A percentile compares a stretch with the other conserved stretches of the same genome.
These are phyloP conservation scores for Neurospora sp. DNA, from an alignment of 495 filamentous ascomycete genomes.

Conservation along the genomic window DNA sequence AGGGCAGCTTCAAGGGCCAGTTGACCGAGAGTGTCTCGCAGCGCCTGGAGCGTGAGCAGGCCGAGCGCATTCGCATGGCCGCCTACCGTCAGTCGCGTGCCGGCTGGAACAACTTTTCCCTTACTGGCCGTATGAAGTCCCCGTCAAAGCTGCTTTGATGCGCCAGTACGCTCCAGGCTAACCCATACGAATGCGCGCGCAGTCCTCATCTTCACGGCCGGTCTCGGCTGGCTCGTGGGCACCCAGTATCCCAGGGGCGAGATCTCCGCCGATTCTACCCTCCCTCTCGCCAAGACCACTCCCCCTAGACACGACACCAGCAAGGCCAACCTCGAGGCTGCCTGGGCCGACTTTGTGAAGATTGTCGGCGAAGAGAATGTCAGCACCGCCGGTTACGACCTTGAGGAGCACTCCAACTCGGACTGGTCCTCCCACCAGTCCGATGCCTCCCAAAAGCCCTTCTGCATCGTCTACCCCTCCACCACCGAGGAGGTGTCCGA, in stretches of 20 bases:
- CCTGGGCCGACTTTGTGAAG: conserved; percentile 82
- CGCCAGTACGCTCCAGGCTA: neutral
- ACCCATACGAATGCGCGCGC: conserved; percentile 2
- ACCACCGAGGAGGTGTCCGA: conserved; percentile 59
- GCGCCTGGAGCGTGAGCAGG: conserved; percentile 64
- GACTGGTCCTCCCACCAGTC: conserved; percentile 79
- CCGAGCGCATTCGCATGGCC: conserved; percentile 57
- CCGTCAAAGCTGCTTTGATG: neutral
- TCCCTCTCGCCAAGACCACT: conserved; percentile 48
- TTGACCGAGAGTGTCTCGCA: conserved; percentile 74
- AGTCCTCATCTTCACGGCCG: conserved; percentile 51
- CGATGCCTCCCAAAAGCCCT: conserved; percentile 34
- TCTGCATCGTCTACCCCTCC: conserved; percentile 55
- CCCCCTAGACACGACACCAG: conserved; percentile 61
- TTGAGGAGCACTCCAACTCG: conserved; percentile 65
- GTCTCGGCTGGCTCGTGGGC: conserved; percentile 63
- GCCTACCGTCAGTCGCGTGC: conserved; percentile 42
- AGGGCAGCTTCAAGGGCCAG: conserved; percentile 62
- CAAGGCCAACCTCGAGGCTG: conserved; percentile 72
- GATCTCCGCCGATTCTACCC: conserved; percentile 62
- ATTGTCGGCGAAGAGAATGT: conserved; percentile 82
- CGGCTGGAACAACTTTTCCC: conserved; percentile 46
- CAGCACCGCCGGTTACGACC: conserved; percentile 57
- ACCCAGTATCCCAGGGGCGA: conserved; percentile 42
- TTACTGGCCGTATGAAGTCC: conserved; percentile 49